These are phyloP conservation scores for Saccharomyces hybrid DNA, from an alignment of 1,139 yeast species.

Conservation along the genomic window DNA sequence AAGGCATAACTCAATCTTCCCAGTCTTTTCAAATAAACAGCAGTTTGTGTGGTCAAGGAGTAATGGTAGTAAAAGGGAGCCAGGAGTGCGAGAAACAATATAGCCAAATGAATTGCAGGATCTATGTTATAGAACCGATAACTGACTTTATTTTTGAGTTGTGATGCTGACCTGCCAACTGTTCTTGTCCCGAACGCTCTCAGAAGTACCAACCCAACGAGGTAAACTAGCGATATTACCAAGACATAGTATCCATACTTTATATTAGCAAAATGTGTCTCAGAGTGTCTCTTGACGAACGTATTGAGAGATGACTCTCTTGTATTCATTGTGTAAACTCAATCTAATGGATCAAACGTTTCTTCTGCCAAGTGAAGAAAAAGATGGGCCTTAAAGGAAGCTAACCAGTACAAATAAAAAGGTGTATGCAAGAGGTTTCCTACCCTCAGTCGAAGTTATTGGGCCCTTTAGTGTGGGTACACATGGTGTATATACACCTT, in stretches of 20 bases:
- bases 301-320: not conserved
- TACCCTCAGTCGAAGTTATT: not conserved
- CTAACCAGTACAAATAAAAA: not conserved
- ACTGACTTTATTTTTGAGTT: not conserved
- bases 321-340: not conserved
- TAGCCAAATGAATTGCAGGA: slow-evolving; percentile 3
- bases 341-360: not conserved
- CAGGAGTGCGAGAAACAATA: slow-evolving; percentile 8
- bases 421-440: too few relatives aligned
- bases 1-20: slow-evolving; percentile 75
- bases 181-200: slow-evolving; percentile 7
- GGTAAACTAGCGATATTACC: slow-evolving; percentile 15
- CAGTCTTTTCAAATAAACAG: slow-evolving; percentile 45
- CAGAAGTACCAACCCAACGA: slow-evolving; percentile 14
- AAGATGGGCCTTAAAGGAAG: too few relatives aligned
- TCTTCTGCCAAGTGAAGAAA: not conserved
- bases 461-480: not conserved
- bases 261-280: slow-evolving; percentile 30
- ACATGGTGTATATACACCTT: not conserved
- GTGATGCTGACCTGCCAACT: slow-evolving; percentile 1
- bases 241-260: slow-evolving; percentile 26
- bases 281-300: slow-evolving; percentile 17
- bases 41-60: slow-evolving; percentile 13
- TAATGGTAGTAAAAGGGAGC: slow-evolving; percentile 14
- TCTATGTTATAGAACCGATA: slow-evolving; percentile 1